A percentile compares a stretch with the other conserved stretches of the same genome.
phyloP scores from a whole-genome alignment of 2,329 filamentous ascomycete species.

The Bipolaris victoriae region DNA sequence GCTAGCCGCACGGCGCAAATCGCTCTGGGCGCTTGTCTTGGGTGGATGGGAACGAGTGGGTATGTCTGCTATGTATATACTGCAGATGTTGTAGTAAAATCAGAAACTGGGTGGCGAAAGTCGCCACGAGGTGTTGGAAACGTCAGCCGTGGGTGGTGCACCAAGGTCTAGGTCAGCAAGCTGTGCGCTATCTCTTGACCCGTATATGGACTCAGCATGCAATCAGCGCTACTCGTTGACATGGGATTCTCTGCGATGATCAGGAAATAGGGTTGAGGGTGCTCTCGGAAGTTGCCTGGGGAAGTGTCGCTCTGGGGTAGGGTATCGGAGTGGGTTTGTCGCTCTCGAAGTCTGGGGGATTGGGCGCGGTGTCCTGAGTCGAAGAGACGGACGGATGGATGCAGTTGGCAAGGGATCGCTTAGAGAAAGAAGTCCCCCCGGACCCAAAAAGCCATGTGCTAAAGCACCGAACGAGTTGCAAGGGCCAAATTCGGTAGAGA shows the following conservation, averaged over 20 bases:
- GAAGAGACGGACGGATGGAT: constrained; percentile 2
- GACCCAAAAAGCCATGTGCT: constrained; percentile 6
- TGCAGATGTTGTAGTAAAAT: constrained; percentile 1
- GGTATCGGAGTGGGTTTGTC: constrained; percentile 8
- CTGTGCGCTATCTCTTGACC: neutral
- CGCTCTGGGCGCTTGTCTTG: constrained; percentile 8
- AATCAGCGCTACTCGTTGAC: constrained; percentile 13
- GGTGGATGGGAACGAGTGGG: neutral
- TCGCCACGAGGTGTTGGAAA: neutral
- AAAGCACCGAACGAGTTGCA: constrained; percentile 5
- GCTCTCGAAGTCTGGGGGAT: constrained; percentile 4
- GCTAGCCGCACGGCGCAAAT: neutral
- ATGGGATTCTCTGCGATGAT: constrained; percentile 3
- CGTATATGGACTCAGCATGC: constrained; percentile 5
- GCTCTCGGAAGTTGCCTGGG: constrained; percentile 17
- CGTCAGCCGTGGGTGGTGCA: constrained; percentile 6
- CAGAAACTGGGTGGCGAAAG: constrained; percentile 15
- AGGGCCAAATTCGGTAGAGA: constrained; percentile 8
- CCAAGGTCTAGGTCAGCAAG: constrained; percentile 9
- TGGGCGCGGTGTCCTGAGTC: constrained; percentile 2
- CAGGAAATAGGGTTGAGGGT: constrained; percentile 3
- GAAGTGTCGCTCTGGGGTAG: constrained; percentile 8
- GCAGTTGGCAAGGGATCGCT: constrained; percentile 3
- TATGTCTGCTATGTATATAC: neutral
- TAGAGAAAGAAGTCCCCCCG: constrained; percentile 4